Percentiles rank a stretch among this genome's conserved stretches.
These are phyloP conservation scores for Trifolium pratense DNA, from an alignment of 306 rosid genomes.

Conservation along the genomic window DNA sequence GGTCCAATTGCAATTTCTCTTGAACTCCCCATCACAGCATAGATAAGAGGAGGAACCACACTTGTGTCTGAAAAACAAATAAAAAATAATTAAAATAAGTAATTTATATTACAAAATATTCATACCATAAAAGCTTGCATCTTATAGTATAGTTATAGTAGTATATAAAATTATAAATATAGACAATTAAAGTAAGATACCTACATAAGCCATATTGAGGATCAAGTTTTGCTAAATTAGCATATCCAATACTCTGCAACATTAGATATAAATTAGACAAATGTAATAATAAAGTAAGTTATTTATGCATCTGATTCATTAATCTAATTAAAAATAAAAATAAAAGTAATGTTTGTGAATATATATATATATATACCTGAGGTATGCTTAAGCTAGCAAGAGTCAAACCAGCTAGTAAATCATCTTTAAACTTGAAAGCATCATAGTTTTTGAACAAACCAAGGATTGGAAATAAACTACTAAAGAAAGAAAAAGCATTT, in stretches of 20 bases:
- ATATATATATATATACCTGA: constrained; percentile 52
- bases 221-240: constrained; percentile 80
- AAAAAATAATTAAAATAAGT: too few species aligned
- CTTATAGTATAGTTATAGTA: background rate
- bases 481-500: constrained; percentile 45
- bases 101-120: background rate
- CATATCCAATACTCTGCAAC: constrained; percentile 92
- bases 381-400: constrained; percentile 94
- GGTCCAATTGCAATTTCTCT: constrained; percentile 96
- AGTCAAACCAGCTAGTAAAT: constrained; percentile 82
- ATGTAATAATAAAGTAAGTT: background rate
- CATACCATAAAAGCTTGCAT: background rate
- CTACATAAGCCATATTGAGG: constrained; percentile 90
- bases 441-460: constrained; percentile 66
- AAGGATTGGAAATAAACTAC: constrained; percentile 69
- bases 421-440: constrained; percentile 64
- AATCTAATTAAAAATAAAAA: background rate
- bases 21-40: constrained; percentile 93
- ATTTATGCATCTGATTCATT: background rate
- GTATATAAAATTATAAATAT: background rate
- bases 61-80: constrained; percentile 69
- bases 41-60: constrained; percentile 85
- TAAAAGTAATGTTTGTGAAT: background rate
- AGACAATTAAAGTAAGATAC: constrained; percentile 37
- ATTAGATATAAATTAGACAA: background rate